Conservation (phyloP, 768 basidiomycete genomes). For the Boletus sp. region DNA sequence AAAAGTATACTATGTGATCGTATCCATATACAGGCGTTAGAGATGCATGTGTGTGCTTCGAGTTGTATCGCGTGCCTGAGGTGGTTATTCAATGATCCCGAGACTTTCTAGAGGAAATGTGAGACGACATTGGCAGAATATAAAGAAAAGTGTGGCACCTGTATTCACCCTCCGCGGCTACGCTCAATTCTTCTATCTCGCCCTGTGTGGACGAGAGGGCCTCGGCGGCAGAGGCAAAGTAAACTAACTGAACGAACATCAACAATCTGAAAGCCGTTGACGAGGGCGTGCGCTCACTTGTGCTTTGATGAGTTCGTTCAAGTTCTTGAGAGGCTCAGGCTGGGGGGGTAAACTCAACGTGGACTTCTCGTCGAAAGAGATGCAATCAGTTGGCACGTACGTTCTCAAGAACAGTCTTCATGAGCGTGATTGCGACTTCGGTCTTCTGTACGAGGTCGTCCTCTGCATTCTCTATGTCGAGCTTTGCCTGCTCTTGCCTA, state of each 20-base stretch:
- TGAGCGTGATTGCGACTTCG: slow-evolving; percentile 91
- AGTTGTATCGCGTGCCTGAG: background rate
- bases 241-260: slow-evolving; percentile 51
- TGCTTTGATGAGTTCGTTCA: slow-evolving; percentile 89
- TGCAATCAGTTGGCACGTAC: slow-evolving; percentile 44
- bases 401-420: slow-evolving; percentile 99
- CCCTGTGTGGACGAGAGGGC: slow-evolving; percentile 78
- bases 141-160: slow-evolving; percentile 44
- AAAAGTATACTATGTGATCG: slow-evolving; percentile 12
- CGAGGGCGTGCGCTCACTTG: slow-evolving; percentile 46
- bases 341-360: slow-evolving; percentile 28
- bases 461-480: slow-evolving; percentile 90
- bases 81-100: slow-evolving; percentile 68
- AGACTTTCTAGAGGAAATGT: slow-evolving; percentile 58
- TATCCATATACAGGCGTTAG: slow-evolving; percentile 10
- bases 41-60: background rate
- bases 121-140: background rate
- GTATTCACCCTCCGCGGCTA: slow-evolving; percentile 94
- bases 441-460: slow-evolving; percentile 98
- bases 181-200: slow-evolving; percentile 89
- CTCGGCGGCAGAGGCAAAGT: slow-evolving; percentile 74
- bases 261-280: background rate
- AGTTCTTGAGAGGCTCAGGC: slow-evolving; percentile 95
- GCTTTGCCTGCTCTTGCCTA: slow-evolving; percentile 86
- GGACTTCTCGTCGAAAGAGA: background rate